Conservation (phyloP, 345 rosid genomes). For the Lumnitzera racemosa region DNA sequence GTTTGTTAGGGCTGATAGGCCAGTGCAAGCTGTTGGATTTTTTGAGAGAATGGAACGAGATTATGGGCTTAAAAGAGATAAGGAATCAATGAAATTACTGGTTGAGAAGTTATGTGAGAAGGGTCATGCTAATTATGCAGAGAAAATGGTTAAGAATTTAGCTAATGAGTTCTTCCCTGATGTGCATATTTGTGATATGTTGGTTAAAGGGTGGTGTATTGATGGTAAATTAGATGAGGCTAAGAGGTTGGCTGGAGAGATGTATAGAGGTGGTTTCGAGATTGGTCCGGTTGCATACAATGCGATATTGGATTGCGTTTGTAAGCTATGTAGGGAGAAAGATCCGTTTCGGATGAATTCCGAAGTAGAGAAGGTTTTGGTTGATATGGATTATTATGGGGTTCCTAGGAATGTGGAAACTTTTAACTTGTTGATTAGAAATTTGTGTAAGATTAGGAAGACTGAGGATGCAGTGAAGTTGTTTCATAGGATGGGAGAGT, state of each 20-base stretch:
- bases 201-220: constrained; percentile 88
- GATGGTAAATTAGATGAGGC: constrained; percentile 90
- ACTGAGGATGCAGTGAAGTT: constrained; percentile 73
- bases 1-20: constrained; percentile 71
- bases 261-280: constrained; percentile 96
- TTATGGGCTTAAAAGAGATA: constrained; percentile 64
- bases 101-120: constrained; percentile 68
- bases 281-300: constrained; percentile 59
- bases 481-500: constrained; percentile 74
- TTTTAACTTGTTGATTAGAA: constrained; percentile 65
- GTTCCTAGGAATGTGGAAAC: constrained; percentile 83
- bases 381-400: constrained; percentile 82
- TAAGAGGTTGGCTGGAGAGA: constrained; percentile 75
- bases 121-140: constrained; percentile 67
- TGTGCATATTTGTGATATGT: constrained; percentile 64
- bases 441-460: constrained; percentile 75
- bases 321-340: constrained; percentile 78
- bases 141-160: constrained; percentile 72
- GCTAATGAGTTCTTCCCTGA: constrained; percentile 91
- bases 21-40: constrained; percentile 52
- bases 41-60: constrained; percentile 80
- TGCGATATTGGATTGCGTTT: constrained; percentile 75
- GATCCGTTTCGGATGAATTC: constrained; percentile 61
- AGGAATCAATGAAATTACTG: constrained; percentile 47
- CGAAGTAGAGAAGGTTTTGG: constrained; percentile 69